Conservation (phyloP, 257 asterid genomes). For the Henckelia pumila region DNA sequence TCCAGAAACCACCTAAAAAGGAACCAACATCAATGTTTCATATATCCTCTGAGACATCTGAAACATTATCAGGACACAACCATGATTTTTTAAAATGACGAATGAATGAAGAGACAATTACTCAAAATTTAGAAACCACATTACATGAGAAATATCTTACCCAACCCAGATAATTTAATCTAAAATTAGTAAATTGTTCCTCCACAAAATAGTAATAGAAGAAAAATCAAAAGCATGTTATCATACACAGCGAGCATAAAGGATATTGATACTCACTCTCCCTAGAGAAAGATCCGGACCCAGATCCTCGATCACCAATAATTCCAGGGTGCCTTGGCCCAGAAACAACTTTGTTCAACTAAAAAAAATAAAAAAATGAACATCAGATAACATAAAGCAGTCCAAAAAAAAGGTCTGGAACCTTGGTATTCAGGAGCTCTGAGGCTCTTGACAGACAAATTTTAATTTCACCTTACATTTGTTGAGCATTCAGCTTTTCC, state of each 20-base stretch:
- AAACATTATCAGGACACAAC: background rate
- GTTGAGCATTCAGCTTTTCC: background rate
- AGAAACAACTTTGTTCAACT: constrained; percentile 50
- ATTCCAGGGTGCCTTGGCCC: constrained; percentile 56
- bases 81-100: background rate
- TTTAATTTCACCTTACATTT: background rate
- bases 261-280: constrained; percentile 41
- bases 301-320: constrained; percentile 59
- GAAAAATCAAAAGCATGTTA: background rate
- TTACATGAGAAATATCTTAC: background rate
- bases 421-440: background rate
- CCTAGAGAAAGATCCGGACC: constrained; percentile 52
- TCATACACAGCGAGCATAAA: background rate
- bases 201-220: background rate
- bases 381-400: background rate
- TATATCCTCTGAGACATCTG: background rate
- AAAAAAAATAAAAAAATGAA: constrained; percentile 18
- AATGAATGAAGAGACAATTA: background rate
- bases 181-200: background rate
- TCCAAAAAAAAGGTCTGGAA: background rate
- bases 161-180: background rate
- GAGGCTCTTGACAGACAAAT: background rate
- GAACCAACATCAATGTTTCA: background rate
- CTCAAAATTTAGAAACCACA: background rate
- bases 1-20: background rate